A percentile compares a stretch with the other conserved stretches of the same genome.
phyloP scores from a whole-genome alignment of 257 asterid species.

The Misopates orontium region DNA sequence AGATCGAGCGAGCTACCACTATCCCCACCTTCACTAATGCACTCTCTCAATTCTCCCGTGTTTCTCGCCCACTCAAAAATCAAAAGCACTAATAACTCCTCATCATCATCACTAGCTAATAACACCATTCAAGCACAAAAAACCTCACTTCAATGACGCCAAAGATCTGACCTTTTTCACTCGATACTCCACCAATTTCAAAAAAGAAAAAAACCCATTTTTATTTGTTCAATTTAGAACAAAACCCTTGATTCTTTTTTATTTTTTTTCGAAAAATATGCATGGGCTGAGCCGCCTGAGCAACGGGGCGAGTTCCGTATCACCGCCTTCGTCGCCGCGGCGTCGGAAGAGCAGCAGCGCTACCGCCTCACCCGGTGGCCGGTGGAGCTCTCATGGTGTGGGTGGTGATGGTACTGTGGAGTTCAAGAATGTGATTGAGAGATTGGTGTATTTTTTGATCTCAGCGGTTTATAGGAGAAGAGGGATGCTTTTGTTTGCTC shows the following conservation, averaged over 20 bases:
- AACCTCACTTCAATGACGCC: conserved; percentile 10
- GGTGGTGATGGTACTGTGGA: conserved; percentile 40
- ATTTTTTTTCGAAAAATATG: conserved; percentile 40
- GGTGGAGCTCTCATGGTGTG: conserved; percentile 38
- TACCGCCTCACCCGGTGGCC: conserved; percentile 34
- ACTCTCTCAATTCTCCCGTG: conserved; percentile 33
- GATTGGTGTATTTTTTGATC: conserved; percentile 66
- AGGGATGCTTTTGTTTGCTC: conserved; percentile 88
- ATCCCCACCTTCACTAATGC: conserved; percentile 46
- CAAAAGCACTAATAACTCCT: background rate
- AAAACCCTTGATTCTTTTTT: conserved; percentile 8
- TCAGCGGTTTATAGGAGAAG: conserved; percentile 72
- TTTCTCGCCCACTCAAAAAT: conserved; percentile 37
- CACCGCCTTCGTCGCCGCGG: conserved; percentile 92
- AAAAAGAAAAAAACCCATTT: conserved; percentile 12
- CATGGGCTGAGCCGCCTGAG: conserved; percentile 97
- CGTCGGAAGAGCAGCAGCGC: conserved; percentile 46
- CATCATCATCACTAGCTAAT: background rate
- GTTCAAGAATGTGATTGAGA: conserved; percentile 67
- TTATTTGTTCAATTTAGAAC: too few species aligned
- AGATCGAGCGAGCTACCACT: conserved; percentile 28
- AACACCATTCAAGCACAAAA: background rate
- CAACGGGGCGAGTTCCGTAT: conserved; percentile 64
- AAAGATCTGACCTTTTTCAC: conserved; percentile 47
- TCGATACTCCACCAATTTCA: conserved; percentile 29